phyloP scores from a whole-genome alignment of 1,284 basidiomycete genomes.

The Mycosarcoma mackinlayi region DNA sequence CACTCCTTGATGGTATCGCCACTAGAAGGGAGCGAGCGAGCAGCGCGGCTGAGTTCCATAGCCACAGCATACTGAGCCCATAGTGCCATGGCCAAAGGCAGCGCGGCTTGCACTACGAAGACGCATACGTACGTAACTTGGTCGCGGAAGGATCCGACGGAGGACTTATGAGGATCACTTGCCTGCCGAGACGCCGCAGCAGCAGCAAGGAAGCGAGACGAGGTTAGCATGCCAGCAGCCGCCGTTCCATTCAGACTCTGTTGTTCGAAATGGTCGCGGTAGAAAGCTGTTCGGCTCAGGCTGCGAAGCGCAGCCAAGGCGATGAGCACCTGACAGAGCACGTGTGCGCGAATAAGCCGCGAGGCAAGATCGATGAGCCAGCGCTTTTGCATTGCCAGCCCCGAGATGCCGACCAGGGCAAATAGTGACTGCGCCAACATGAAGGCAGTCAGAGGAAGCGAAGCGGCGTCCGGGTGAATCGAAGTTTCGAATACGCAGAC shows the following conservation, averaged over 20 bases:
- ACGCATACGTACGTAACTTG: slow-evolving; percentile 50
- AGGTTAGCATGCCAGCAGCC: slow-evolving; percentile 14
- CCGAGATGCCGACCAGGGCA: slow-evolving; percentile 33
- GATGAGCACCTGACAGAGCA: slow-evolving; percentile 47
- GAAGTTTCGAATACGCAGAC: slow-evolving; percentile 44
- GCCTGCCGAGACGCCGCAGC: not conserved
- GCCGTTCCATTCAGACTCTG: slow-evolving; percentile 6
- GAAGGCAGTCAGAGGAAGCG: slow-evolving; percentile 48
- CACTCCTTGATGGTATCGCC: not conserved
- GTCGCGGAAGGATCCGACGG: slow-evolving; percentile 40
- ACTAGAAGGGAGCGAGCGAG: slow-evolving; percentile 17
- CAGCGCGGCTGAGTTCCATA: slow-evolving; percentile 24
- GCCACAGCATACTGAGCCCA: slow-evolving; percentile 52
- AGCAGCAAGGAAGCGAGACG: slow-evolving; percentile 21
- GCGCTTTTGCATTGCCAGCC: slow-evolving; percentile 37
- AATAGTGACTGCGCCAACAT: slow-evolving; percentile 52
- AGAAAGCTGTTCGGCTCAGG: slow-evolving; percentile 38
- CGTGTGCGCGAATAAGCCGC: slow-evolving; percentile 49
- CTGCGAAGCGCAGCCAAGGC: slow-evolving; percentile 45
- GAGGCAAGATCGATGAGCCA: slow-evolving; percentile 55
- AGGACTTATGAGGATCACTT: slow-evolving; percentile 36
- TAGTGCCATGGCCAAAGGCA: slow-evolving; percentile 39
- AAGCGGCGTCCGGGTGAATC: slow-evolving; percentile 48
- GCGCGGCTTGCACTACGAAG: slow-evolving; percentile 53
- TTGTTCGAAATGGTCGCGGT: slow-evolving; percentile 17